These are phyloP conservation scores for Fusarium sp. DNA, from an alignment of 2,329 filamentous ascomycete genomes.

Conservation along the genomic window DNA sequence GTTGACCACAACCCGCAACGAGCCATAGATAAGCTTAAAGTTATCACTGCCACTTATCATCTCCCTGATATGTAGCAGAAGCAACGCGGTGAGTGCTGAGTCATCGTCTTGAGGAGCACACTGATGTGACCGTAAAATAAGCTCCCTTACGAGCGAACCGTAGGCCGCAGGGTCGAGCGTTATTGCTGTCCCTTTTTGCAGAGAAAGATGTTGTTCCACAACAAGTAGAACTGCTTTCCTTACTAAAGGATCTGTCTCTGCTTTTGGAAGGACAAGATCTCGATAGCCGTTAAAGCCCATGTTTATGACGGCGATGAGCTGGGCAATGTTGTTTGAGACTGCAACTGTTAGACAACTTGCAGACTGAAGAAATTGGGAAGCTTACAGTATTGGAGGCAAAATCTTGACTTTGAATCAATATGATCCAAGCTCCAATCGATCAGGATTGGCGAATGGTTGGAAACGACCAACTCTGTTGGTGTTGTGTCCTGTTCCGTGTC, in stretches of 20 bases:
- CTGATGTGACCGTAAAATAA: slow-evolving; percentile 35
- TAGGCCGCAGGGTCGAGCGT: slow-evolving; percentile 32
- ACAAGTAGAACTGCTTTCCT: slow-evolving; percentile 42
- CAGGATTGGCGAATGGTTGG: neutral
- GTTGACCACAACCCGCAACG: slow-evolving; percentile 36
- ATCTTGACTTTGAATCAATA: slow-evolving; percentile 37
- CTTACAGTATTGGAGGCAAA: slow-evolving; percentile 43
- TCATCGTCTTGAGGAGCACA: slow-evolving; percentile 44
- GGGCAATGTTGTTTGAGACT: slow-evolving; percentile 46
- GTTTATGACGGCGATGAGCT: slow-evolving; percentile 46
- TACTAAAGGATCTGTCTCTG: slow-evolving; percentile 39
- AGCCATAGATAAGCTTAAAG: slow-evolving; percentile 41
- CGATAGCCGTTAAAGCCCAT: slow-evolving; percentile 46
- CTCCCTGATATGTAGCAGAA: slow-evolving; percentile 41
- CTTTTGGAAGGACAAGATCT: slow-evolving; percentile 39
- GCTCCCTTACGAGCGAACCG: slow-evolving; percentile 31
- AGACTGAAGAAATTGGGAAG: fast-evolving
- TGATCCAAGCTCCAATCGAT: slow-evolving; percentile 35
- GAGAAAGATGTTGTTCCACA: slow-evolving; percentile 40
- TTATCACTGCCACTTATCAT: slow-evolving; percentile 48
- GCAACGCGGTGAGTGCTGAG: slow-evolving; percentile 40
- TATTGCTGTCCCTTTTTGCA: slow-evolving; percentile 29
- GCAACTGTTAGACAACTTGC: neutral
- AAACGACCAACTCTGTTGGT: neutral
- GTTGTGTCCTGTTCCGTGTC: too few relatives aligned